Evolutionary conservation across 208 protist species (phyloP).

Genomic region (Leishmania gerbilli): DNA sequence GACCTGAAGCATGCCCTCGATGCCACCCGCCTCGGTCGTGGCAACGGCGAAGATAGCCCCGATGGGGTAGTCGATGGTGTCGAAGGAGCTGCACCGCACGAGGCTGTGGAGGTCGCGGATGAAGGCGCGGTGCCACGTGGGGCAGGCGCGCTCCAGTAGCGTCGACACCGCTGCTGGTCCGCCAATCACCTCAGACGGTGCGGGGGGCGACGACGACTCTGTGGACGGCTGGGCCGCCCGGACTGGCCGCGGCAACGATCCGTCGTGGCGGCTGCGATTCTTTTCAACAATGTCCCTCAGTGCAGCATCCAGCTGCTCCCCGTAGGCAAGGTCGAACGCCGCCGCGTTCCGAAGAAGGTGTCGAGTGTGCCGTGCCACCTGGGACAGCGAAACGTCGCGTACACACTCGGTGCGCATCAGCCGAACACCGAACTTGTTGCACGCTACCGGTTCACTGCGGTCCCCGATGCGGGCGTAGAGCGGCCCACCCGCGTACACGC

Average conservation of each 20-base stretch:
- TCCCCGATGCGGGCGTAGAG: constrained; percentile 55
- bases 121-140: constrained; percentile 61
- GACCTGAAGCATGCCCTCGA: constrained; percentile 53
- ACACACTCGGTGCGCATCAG: constrained; percentile 71
- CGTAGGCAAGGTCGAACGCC: constrained; percentile 68
- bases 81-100: constrained; percentile 69
- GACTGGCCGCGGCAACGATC: constrained; percentile 30
- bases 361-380: constrained; percentile 39
- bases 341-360: constrained; percentile 38
- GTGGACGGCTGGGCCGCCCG: neutral
- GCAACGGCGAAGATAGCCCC: constrained; percentile 65
- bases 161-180: constrained; percentile 23
- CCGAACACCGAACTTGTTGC: constrained; percentile 72
- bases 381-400: constrained; percentile 33
- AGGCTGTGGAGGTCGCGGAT: constrained; percentile 58
- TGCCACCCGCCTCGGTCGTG: constrained; percentile 52
- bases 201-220: neutral
- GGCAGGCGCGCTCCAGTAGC: constrained; percentile 66
- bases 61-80: constrained; percentile 83
- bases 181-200: neutral
- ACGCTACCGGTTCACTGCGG: constrained; percentile 45
- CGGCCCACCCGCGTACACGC: constrained; percentile 36
- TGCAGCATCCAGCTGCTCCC: constrained; percentile 71
- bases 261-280: constrained; percentile 28
- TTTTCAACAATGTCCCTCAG: constrained; percentile 45